phyloP scores from a whole-genome alignment of 2,329 filamentous ascomycete genomes.

The Diaporthe vexans region DNA sequence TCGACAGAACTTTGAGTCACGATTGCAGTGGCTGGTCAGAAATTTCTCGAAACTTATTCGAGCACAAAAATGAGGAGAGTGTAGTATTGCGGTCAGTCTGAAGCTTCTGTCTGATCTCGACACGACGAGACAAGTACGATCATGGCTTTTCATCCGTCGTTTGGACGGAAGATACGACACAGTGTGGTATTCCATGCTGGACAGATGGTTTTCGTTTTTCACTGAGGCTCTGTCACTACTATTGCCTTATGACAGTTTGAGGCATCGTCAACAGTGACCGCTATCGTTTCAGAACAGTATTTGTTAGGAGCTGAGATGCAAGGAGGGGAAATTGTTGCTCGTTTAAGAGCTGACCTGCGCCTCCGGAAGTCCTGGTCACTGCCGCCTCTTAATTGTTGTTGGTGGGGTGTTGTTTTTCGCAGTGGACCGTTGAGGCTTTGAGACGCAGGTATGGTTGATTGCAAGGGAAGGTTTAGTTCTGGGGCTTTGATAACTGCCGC shows the following conservation, averaged over 20 bases:
- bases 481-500: slow-evolving; percentile 34
- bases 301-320: slow-evolving; percentile 3
- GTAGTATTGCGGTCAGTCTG: background rate
- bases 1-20: background rate
- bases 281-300: background rate
- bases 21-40: background rate
- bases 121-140: background rate
- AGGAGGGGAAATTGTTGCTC: slow-evolving; percentile 1
- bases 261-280: background rate
- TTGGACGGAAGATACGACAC: background rate
- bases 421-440: slow-evolving; percentile 13
- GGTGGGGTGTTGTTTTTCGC: background rate
- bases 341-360: background rate
- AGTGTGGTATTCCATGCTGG: background rate
- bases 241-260: background rate
- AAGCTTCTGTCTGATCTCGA: background rate
- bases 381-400: slow-evolving; percentile 26
- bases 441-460: slow-evolving; percentile 4
- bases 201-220: background rate
- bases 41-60: background rate
- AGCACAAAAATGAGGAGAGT: background rate
- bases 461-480: background rate
- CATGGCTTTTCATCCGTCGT: background rate
- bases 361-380: slow-evolving; percentile 2
- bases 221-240: slow-evolving; percentile 10